These are phyloP conservation scores for Trichocladium antarcticum DNA, from an alignment of 495 filamentous ascomycete species.

Conservation along the genomic window DNA sequence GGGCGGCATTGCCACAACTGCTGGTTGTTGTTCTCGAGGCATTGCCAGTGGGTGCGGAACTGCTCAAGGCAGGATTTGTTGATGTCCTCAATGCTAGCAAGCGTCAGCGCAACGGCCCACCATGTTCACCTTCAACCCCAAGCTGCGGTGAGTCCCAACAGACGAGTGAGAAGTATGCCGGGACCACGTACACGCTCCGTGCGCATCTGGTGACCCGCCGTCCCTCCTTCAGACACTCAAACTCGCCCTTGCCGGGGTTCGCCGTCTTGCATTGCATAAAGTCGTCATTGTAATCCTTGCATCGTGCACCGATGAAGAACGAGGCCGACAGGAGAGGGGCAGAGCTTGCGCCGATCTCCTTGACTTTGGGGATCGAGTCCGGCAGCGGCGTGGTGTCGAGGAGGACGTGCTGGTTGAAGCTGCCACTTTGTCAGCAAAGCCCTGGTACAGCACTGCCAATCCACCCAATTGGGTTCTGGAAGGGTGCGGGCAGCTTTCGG, in stretches of 20 bases:
- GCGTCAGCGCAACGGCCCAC: background rate
- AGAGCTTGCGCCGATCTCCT: conserved; percentile 82
- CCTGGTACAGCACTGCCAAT: background rate
- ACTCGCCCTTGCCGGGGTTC: conserved; percentile 72
- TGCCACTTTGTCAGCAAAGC: conserved; percentile 33
- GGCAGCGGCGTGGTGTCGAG: conserved; percentile 95
- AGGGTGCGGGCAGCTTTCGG: background rate
- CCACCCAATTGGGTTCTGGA: conserved; percentile 17
- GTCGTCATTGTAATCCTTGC: conserved; percentile 93
- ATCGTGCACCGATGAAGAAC: conserved; percentile 96
- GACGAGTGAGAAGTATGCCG: background rate
- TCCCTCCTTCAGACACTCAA: conserved; percentile 92
- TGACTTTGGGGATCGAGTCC: conserved; percentile 75
- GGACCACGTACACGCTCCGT: conserved; percentile 71
- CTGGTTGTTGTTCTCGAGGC: conserved; percentile 95
- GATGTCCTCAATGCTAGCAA: conserved; percentile 73
- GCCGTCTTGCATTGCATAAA: conserved; percentile 98
- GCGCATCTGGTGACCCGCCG: conserved; percentile 94
- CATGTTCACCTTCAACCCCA: background rate
- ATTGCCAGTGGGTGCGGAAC: conserved; percentile 89
- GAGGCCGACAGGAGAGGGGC: conserved; percentile 82
- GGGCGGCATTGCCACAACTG: conserved; percentile 84
- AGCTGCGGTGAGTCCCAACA: background rate
- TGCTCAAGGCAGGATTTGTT: conserved; percentile 85
- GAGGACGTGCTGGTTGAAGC: conserved; percentile 86